A percentile compares a stretch with the other conserved stretches of the same genome.
phyloP scores from a whole-genome alignment of 164 flowering plant species.

The Vitis amurensis region DNA sequence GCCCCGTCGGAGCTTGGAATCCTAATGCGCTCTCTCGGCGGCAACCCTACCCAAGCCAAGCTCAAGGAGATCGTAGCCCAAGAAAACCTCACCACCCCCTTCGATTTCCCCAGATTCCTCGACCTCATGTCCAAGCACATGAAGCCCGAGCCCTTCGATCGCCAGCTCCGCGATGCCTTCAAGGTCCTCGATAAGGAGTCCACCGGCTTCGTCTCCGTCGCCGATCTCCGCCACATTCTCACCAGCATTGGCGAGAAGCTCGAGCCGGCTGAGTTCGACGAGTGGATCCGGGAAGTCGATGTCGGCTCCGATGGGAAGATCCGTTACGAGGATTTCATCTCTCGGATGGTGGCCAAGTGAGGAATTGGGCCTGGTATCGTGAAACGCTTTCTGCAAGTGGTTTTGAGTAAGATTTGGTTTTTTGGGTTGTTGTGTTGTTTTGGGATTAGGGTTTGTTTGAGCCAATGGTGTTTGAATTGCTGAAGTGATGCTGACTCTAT shows the following conservation, averaged over 20 bases:
- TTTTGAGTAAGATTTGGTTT: constrained; percentile 1
- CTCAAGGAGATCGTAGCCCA: constrained; percentile 69
- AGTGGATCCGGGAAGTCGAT: constrained; percentile 97
- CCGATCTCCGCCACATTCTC: constrained; percentile 85
- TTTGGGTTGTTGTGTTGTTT: constrained; percentile 3
- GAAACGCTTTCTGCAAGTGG: neutral
- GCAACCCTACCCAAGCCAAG: constrained; percentile 92
- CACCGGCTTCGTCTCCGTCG: constrained; percentile 75
- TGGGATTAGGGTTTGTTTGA: constrained; percentile 15
- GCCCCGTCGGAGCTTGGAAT: constrained; percentile 91
- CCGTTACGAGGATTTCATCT: constrained; percentile 84
- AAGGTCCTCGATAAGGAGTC: constrained; percentile 88
- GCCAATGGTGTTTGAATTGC: constrained; percentile 6
- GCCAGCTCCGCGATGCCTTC: constrained; percentile 90
- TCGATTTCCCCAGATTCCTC: constrained; percentile 76
- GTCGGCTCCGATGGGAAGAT: constrained; percentile 89
- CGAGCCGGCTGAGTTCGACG: constrained; percentile 90
- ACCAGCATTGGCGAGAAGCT: constrained; percentile 95
- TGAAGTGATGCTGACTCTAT: neutral
- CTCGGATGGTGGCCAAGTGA: constrained; percentile 89
- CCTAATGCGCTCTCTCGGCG: constrained; percentile 93
- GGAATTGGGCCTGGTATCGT: neutral
- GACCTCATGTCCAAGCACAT: constrained; percentile 84
- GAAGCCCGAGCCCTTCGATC: constrained; percentile 87
- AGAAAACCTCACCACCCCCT: constrained; percentile 78